phyloP scores from a whole-genome alignment of 2,329 filamentous ascomycete genomes.

The Clarireedia hainanense region DNA sequence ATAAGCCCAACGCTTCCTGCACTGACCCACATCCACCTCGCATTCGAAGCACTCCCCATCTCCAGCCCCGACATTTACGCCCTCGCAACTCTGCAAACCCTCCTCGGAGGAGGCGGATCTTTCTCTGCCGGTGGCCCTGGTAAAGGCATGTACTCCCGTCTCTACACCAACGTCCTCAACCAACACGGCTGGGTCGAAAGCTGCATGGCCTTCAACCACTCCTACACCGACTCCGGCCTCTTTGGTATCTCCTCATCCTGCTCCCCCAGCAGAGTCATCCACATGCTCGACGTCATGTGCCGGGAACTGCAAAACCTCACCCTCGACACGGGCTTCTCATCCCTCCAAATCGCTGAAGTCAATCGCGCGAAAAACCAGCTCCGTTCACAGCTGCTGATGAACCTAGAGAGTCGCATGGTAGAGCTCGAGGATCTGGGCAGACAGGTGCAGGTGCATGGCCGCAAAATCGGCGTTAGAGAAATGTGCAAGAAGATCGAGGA shows the following conservation, averaged over 20 bases:
- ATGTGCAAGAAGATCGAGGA: slow-evolving; percentile 86
- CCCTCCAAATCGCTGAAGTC: slow-evolving; percentile 70
- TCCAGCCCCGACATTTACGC: slow-evolving; percentile 91
- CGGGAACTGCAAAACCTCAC: slow-evolving; percentile 76
- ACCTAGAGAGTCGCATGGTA: slow-evolving; percentile 93
- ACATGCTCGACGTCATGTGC: slow-evolving; percentile 94
- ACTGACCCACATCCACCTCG: slow-evolving; percentile 89
- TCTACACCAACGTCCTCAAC: slow-evolving; percentile 97
- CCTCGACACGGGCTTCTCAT: slow-evolving; percentile 63
- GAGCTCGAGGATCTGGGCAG: slow-evolving; percentile 92
- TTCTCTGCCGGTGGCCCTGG: slow-evolving; percentile 95
- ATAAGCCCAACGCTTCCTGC: slow-evolving; percentile 68
- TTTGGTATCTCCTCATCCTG: slow-evolving; percentile 92
- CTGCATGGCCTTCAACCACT: slow-evolving; percentile 94
- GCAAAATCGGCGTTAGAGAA: slow-evolving; percentile 82
- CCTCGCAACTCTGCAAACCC: slow-evolving; percentile 86
- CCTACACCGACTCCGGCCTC: slow-evolving; percentile 89
- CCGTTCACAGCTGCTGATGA: slow-evolving; percentile 85
- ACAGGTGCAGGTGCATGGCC: slow-evolving; percentile 93
- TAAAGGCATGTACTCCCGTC: slow-evolving; percentile 97
- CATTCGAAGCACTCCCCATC: slow-evolving; percentile 91
- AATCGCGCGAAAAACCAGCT: slow-evolving; percentile 95
- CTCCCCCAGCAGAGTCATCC: slow-evolving; percentile 64
- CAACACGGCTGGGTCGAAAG: slow-evolving; percentile 96
- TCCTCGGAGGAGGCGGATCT: slow-evolving; percentile 90